Evolutionary conservation across 257 asterid genomes (phyloP), one percentile per base, ranked within the genome.

Genomic region (Lycium barbarum): DNA sequence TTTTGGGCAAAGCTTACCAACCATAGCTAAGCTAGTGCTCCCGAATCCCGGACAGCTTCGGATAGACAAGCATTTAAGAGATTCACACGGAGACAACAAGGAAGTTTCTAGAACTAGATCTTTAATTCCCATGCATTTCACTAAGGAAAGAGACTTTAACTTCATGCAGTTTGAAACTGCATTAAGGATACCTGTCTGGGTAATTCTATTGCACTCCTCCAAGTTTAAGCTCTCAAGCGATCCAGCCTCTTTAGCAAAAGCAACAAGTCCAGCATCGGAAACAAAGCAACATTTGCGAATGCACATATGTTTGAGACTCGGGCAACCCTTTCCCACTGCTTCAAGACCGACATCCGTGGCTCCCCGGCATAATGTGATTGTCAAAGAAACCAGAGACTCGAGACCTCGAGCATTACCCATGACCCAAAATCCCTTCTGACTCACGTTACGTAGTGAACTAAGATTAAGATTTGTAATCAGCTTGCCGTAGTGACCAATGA

Each of bases 401-500:
- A 84, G 63, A 13, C 86, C 86, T 5, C 17, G 79, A 51, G 85
- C 86, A 62, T 76, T 84, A 61, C 86, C 86, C 86, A 84, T 84
- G 35, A 84, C 86, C 86, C 86, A 84, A 78, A 76, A 84, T 0
- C 86, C 86, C 86, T 84, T 84, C 76, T 84, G 86, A 68, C 83
- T 84, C 83, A 84, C 84, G 1, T 84, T 84, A 9, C 81, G 84
- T 36, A 84, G 86, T 22, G 47, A 62, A 62, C 84, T 15, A 35
- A 84, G 84, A 47, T 45, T 38, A 12, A 84, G 86, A 76, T 17
- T 62, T 79, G 86, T 51, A 76, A 84, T 84, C 47, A 12, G 65
- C 70, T 84, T 84, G 54, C 86, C 86, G 0, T 84, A 84, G 83
- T 84, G 86, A 35, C 86, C 86, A 33, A 84, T 78, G 26, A 84